phyloP scores from a whole-genome alignment of 768 basidiomycete genomes.

The Tulasnella sp. region DNA sequence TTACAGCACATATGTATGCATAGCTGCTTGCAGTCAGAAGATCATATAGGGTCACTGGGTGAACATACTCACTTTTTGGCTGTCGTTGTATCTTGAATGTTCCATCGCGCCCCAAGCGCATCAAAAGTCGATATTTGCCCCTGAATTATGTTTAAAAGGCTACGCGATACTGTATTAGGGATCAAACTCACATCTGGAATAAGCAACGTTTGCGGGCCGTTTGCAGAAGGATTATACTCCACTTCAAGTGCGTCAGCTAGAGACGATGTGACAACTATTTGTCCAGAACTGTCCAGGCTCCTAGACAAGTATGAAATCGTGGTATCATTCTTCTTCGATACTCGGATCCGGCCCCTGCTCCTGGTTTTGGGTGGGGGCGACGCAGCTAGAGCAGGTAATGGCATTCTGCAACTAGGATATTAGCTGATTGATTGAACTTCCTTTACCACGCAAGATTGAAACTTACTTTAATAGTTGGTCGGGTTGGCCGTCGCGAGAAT shows the following conservation, averaged over 20 bases:
- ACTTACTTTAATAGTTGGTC: no score
- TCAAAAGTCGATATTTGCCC: background rate
- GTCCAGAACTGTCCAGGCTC: background rate
- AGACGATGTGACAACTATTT: background rate
- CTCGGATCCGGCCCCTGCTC: background rate
- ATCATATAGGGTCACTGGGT: no score
- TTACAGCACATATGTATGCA: background rate
- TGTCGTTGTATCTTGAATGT: background rate
- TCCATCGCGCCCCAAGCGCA: background rate
- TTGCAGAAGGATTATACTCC: background rate
- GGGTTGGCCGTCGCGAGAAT: background rate
- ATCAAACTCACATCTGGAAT: background rate
- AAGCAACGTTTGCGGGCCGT: background rate
- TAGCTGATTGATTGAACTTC: background rate
- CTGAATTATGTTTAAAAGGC: background rate
- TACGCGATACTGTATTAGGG: background rate
- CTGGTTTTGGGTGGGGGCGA: background rate
- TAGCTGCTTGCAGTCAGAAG: background rate
- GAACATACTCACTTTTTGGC: no score
- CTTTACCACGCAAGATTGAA: no score
- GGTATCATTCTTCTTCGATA: background rate
- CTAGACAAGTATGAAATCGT: background rate
- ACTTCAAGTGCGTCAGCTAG: background rate
- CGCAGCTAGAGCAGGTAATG: background rate
- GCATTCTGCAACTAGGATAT: background rate